Evolutionary conservation across 2,329 filamentous ascomycete genomes (phyloP).

Genomic region (Dissoconium aciculare): DNA sequence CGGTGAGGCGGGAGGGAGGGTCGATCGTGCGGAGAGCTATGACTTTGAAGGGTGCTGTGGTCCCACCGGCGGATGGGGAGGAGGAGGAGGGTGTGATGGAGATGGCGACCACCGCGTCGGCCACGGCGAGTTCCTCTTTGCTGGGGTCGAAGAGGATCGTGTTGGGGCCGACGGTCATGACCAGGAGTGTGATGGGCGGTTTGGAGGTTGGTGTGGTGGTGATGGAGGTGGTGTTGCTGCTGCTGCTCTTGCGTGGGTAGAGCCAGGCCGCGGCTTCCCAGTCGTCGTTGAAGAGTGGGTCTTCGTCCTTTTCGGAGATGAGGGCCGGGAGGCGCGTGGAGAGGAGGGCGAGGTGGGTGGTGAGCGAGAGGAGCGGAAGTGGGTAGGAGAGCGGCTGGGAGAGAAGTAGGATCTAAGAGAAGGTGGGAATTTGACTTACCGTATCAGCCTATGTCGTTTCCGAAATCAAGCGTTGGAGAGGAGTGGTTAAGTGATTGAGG

Average conservation of each 20-base stretch:
- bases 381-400: conserved; percentile 90
- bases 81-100: conserved; percentile 55
- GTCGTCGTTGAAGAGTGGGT: conserved; percentile 95
- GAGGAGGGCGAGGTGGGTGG: conserved; percentile 83
- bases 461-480: conserved; percentile 3
- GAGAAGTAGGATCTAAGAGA: conserved; percentile 67
- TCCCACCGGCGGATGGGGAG: conserved; percentile 45
- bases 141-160: conserved; percentile 79
- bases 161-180: conserved; percentile 72
- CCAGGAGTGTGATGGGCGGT: conserved; percentile 79
- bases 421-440: too few species aligned
- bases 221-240: conserved; percentile 9
- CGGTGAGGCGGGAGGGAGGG: conserved; percentile 34
- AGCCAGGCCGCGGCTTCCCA: conserved; percentile 73
- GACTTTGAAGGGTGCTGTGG: conserved; percentile 16
- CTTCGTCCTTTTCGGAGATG: conserved; percentile 82
- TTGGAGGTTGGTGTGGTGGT: conserved; percentile 33
- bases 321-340: conserved; percentile 70
- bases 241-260: conserved; percentile 40
- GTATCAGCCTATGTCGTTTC: conserved; percentile 6
- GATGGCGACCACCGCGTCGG: conserved; percentile 74
- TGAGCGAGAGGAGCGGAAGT: conserved; percentile 78
- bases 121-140: conserved; percentile 82
- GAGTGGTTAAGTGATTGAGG: neutral
- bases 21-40: conserved; percentile 36